A percentile compares a stretch with the other conserved stretches of the same genome.
Conservation (phyloP, 768 basidiomycete genomes). For the Cystoderma amianthinum region DNA sequence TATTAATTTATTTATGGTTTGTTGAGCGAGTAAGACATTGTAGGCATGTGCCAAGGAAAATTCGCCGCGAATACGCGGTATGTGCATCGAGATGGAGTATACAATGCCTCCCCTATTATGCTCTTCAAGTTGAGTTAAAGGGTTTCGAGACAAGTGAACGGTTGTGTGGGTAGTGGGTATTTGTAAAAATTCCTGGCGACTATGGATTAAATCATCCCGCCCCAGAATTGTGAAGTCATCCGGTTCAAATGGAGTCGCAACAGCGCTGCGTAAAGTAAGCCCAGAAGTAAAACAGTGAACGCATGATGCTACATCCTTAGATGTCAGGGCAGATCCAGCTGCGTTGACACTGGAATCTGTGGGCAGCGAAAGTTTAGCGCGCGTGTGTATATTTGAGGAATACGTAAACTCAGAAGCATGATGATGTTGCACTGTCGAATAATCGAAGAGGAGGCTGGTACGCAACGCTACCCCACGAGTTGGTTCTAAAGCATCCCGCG, state of each 20-base stretch:
- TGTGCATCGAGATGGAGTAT: slow-evolving; percentile 26
- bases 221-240: slow-evolving; percentile 59
- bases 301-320: slow-evolving; percentile 31
- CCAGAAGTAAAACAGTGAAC: slow-evolving; percentile 38
- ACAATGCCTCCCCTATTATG: too few relatives aligned
- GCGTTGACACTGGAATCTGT: slow-evolving; percentile 42
- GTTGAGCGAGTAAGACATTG: slow-evolving; percentile 54
- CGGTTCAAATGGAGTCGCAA: slow-evolving; percentile 59
- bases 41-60: slow-evolving; percentile 68
- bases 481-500: slow-evolving; percentile 53
- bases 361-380: slow-evolving; percentile 50
- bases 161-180: slow-evolving; percentile 18
- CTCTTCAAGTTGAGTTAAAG: too few relatives aligned
- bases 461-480: slow-evolving; percentile 64
- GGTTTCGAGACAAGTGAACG: not conserved
- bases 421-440: slow-evolving; percentile 47
- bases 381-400: slow-evolving; percentile 30
- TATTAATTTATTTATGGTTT: slow-evolving; percentile 38
- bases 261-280: slow-evolving; percentile 49
- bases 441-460: slow-evolving; percentile 45
- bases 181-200: slow-evolving; percentile 36
- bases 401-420: slow-evolving; percentile 26
- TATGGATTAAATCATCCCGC: slow-evolving; percentile 38
- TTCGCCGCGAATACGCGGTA: slow-evolving; percentile 44
- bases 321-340: slow-evolving; percentile 21